Percentiles rank a stretch among this genome's conserved stretches.
phyloP scores from a whole-genome alignment of 1,139 yeast species.

The Kodamaea ohmeri region DNA sequence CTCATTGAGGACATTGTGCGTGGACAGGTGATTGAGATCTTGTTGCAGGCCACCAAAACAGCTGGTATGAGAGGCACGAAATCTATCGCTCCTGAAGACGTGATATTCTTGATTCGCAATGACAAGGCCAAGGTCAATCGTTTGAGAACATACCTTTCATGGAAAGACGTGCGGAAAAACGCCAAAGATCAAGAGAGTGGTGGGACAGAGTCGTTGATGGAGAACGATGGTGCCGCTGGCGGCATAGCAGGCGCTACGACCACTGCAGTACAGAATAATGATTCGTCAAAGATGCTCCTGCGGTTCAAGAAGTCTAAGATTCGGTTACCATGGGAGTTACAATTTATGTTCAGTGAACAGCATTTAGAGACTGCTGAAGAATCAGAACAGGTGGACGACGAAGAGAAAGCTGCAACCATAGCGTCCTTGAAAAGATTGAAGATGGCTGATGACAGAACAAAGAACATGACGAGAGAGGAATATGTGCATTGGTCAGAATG shows the following conservation, averaged over 20 bases:
- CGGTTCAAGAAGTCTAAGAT: constrained; percentile 77
- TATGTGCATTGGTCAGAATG: constrained; percentile 99
- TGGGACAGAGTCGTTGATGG: constrained; percentile 57
- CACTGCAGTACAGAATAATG: constrained; percentile 34
- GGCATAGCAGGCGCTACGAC: constrained; percentile 36
- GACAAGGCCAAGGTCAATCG: constrained; percentile 94
- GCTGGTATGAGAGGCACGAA: constrained; percentile 82
- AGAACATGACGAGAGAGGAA: constrained; percentile 92
- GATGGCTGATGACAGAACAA: constrained; percentile 91
- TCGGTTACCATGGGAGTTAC: constrained; percentile 92
- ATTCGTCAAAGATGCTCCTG: constrained; percentile 57
- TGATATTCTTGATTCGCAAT: constrained; percentile 86
- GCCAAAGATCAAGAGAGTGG: constrained; percentile 94
- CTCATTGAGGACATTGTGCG: constrained; percentile 92
- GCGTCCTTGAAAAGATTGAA: constrained; percentile 86
- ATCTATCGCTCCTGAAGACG: constrained; percentile 87
- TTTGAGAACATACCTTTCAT: constrained; percentile 81
- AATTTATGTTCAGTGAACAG: constrained; percentile 89
- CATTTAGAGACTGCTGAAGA: constrained; percentile 81
- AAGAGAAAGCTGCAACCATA: constrained; percentile 82
- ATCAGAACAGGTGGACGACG: constrained; percentile 79
- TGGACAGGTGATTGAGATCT: constrained; percentile 88
- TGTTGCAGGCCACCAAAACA: constrained; percentile 74
- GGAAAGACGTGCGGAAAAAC: constrained; percentile 97
- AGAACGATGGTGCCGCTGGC: constrained; percentile 36